A percentile compares a stretch with the other conserved stretches of the same genome.
These are phyloP conservation scores for Kwoniella dendrophila DNA, from an alignment of 768 basidiomycete genomes.

Conservation along the genomic window DNA sequence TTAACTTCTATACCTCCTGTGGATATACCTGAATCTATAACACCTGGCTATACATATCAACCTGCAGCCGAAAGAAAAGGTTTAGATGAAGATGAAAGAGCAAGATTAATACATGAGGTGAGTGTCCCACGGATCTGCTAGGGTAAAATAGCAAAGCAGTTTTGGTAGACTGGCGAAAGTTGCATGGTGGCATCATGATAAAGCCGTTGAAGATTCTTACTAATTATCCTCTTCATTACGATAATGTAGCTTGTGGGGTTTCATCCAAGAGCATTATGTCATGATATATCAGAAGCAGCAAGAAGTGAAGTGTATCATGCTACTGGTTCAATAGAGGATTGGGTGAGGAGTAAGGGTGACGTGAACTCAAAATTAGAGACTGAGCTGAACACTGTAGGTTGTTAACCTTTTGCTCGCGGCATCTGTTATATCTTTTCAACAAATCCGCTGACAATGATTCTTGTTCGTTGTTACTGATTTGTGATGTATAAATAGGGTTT, in stretches of 20 bases:
- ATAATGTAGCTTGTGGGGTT: conserved; percentile 70
- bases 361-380: conserved; percentile 47
- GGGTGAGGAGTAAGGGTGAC: conserved; percentile 26
- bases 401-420: neutral
- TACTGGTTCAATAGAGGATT: conserved; percentile 73
- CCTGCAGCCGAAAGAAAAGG: neutral
- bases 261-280: conserved; percentile 78
- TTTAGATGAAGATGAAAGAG: conserved; percentile 39
- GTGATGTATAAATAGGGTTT: too few species aligned
- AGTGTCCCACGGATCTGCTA: neutral
- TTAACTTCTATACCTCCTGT: conserved; percentile 28
- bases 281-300: conserved; percentile 81
- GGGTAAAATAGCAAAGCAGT: neutral
- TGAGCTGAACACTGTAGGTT: conserved; percentile 40
- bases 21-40: conserved; percentile 35
- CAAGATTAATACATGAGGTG: conserved; percentile 47
- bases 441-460: neutral
- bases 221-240: neutral
- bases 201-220: neutral
- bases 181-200: neutral
- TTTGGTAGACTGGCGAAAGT: neutral
- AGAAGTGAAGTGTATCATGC: conserved; percentile 77
- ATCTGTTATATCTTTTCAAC: neutral
- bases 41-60: conserved; percentile 35
- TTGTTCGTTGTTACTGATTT: conserved; percentile 61